Percentiles rank a stretch among this genome's conserved stretches.
These are phyloP conservation scores for Clitopilus hobsonii DNA, from an alignment of 768 basidiomycete species.

Conservation along the genomic window DNA sequence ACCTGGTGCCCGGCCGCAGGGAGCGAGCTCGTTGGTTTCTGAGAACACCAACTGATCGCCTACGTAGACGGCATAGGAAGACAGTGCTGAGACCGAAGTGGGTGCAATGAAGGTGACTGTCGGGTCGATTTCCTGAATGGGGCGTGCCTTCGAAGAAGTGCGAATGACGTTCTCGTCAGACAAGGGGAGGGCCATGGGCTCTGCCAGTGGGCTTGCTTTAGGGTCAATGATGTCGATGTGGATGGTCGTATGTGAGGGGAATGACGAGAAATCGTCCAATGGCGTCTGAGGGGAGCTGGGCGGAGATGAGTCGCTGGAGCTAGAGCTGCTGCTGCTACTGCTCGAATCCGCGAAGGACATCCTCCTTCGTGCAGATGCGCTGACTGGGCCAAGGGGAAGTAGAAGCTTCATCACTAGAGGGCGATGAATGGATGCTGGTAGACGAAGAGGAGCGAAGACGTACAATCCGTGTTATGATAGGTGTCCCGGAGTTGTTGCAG, in stretches of 20 bases:
- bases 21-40: slow-evolving; percentile 38
- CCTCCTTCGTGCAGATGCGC: slow-evolving; percentile 20
- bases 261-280: background rate
- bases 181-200: slow-evolving; percentile 9
- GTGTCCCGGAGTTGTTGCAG: slow-evolving; percentile 76
- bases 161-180: slow-evolving; percentile 20
- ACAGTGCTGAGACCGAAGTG: slow-evolving; percentile 42
- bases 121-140: slow-evolving; percentile 57
- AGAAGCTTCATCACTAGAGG: slow-evolving; percentile 36
- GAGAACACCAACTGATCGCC: slow-evolving; percentile 46
- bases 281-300: background rate
- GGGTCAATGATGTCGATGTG: slow-evolving; percentile 23
- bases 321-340: background rate
- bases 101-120: slow-evolving; percentile 59
- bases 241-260: slow-evolving; percentile 13
- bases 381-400: slow-evolving; percentile 19
- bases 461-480: slow-evolving; percentile 65
- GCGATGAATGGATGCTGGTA: slow-evolving; percentile 6
- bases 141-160: slow-evolving; percentile 45
- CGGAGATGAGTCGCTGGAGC: background rate
- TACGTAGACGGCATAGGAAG: slow-evolving; percentile 50
- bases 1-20: slow-evolving; percentile 19
- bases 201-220: slow-evolving; percentile 14
- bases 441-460: slow-evolving; percentile 22
- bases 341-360: background rate